Percentiles rank a stretch among this genome's conserved stretches.
Conservation (phyloP, 2,329 filamentous ascomycete genomes). For the Botrytis fabae region DNA sequence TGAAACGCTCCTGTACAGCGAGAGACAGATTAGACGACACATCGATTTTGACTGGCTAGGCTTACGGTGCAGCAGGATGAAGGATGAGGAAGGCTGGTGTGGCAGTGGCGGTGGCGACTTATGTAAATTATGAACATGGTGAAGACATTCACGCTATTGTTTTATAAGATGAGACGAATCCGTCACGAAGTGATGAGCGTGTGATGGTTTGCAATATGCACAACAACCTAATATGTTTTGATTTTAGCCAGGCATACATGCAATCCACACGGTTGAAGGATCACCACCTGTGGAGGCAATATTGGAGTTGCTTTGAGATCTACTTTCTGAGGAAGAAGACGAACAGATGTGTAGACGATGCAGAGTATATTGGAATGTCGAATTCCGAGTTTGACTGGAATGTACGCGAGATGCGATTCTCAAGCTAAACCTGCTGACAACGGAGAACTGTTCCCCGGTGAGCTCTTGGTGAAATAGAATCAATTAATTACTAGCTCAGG, state of each 20-base stretch:
- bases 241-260: background rate
- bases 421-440: background rate
- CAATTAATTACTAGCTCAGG: background rate
- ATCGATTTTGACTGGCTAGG: background rate
- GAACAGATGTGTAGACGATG: too few relatives aligned
- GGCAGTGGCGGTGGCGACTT: slow-evolving; percentile 11
- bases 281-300: background rate
- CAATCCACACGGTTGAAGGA: background rate
- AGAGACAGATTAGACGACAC: background rate
- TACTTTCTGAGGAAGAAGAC: background rate
- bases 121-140: background rate
- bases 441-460: too few relatives aligned
- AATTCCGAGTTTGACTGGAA: background rate
- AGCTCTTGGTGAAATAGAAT: background rate
- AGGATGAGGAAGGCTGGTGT: slow-evolving; percentile 4
- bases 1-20: background rate
- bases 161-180: background rate
- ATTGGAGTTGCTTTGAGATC: background rate
- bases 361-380: too few relatives aligned
- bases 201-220: background rate
- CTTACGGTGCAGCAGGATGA: background rate
- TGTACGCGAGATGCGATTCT: background rate
- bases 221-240: background rate
- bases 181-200: background rate
- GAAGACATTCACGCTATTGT: background rate